Evolutionary conservation across 306 rosid species (phyloP), one percentile per base, ranked within the genome.

Genomic region (Fragaria vesca): DNA sequence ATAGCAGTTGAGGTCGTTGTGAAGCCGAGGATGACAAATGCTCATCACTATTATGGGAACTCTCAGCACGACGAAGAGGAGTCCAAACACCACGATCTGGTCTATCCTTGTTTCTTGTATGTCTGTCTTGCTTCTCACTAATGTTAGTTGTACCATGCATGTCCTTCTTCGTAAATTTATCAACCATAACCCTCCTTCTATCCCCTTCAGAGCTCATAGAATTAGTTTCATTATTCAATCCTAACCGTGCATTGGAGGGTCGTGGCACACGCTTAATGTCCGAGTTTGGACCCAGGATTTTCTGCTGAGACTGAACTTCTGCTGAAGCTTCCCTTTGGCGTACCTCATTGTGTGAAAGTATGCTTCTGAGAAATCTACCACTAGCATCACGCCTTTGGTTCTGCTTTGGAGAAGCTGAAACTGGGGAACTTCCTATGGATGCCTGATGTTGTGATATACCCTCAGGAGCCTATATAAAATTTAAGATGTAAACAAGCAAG

Each of bases 71-170:
- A 61, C 85, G 96, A 80, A 93, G 97, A 54, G 99, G 99, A 60
- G 99, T 71, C 99, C 99, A 95, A 73, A 95, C 97, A 82, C 97
- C 97, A 50, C 96, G 97, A 84, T 95, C 99, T 74, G 99, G 99
- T 82, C 99, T 90, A 83, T 92, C 98, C 88, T 90, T 94, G 80
- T 90, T 89, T 86, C 96, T 88, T 47, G 95, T 90, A 68, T 92
- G 97, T 57, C 85, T 95, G 72, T 93, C 97, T 71, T 86, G 87
- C 85, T 88, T 95, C 72, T 92, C 97, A 78, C 83, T 77, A 26
- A 73, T 73, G 52, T 58, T 86, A 82, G 82, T 76, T 79, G 71
- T 54, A 77, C 89, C 89, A 87, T 86, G 90, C 47, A 51, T n/a
- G 69, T 87, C 97, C 80, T 80, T 87, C 77, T 87, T 92, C 0